Base-by-base conservation (phyloP, 2,329 filamentous ascomycete genomes). In the Paecilomyces sp. region DNA sequence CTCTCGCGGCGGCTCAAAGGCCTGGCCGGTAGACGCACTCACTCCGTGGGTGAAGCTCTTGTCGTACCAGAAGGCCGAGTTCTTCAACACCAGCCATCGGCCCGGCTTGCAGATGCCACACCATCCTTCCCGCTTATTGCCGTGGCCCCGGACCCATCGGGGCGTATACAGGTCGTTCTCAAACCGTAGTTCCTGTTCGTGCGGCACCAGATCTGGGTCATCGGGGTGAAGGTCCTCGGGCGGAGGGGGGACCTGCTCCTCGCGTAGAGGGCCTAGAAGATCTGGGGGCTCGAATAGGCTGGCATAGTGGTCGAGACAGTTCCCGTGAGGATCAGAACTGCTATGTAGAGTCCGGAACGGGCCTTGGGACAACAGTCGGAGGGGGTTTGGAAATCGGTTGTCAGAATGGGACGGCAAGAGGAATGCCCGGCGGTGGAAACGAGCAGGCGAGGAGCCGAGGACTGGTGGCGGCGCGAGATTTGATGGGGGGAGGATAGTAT, bases 11-110 rank as follows among this genome's bases (percentile, higher is more conserved):
- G 89, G 86, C 70, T 90, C 86, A 76, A 94, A 93, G 3, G 88
- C 85, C 63, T 83, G 87, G 25, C 91, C 90, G 0, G 90, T 93
- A 3, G 89, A 88, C 30, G 89, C 90, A 70, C 88, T 91, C 72
- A 95, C 91, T 56, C 91, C 91, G 70, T 95, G 91, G 1, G 89
- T 91, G 73, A 94, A 95, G 60, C 88, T 90, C 80, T 94, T 93
- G 78, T 95, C 91, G 74, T 95, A 95, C 91, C 91, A 95, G 73
- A 91, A 96, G 6, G 91, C 91, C 58, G 89, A 92, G 76, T 95
- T 94, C 79, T 94, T 95, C 61, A 96, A 80, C 15, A 92, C 90
- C 58, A 93, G 83, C 91, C 91, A 95, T 56, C 90, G 82, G 2
- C 90, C 90, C 2, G 90, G 88, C 72, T 92, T 92, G 79, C 91